Evolutionary conservation across 108 stramenopile genomes (phyloP), one percentile per base, ranked within the genome.

Genomic region (Cyclotella distinguenda): DNA sequence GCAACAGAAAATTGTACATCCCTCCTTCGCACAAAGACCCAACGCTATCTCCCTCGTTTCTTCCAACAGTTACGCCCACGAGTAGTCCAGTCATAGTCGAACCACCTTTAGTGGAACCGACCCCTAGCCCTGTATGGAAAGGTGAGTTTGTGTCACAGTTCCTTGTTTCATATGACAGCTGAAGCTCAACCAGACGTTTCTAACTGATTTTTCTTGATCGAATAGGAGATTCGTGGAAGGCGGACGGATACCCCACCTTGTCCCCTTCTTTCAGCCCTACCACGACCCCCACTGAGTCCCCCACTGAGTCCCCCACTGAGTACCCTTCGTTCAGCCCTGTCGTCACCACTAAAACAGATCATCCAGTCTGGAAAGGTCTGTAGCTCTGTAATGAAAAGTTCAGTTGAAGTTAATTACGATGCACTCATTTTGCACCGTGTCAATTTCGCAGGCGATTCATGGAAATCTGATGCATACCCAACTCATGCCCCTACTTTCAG

Each of bases 1-100:
- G 54, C 51, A 52, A 19, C 30, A 52, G 51, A 52, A 30, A 52
- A 28, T 52, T 31, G 30, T 12, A 55, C 54, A 38, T 38, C 16
- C 16, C 16, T 16, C 40, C 40, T 16, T 2, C 13, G n/a, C n/a
- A 2, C 16, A 5, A 42, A 42, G n/a, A 42, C 40, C 40, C 4
- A 42, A 42, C 40, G 40, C 40, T 55, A 35, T 36, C 19, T 21
- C 54, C 54, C 2, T 36, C 54, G 3, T 19, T 35, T 52, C 31
- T 31, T 28, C 51, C 51, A 10, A 52, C 51, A 21, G 12, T 52
- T 2, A 52, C 54, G 33, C 54, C 54, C 9, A 55, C 51, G 15
- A 31, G 12, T 11, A 28, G 11, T 2, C 51, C n/a, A n/a, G n/a
- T n/a, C n/a, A n/a, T n/a, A n/a, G n/a, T n/a, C 51, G 2, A 30